Conservation (phyloP, 192 early-diverging fungal species). For the Coemansia sp. region DNA sequence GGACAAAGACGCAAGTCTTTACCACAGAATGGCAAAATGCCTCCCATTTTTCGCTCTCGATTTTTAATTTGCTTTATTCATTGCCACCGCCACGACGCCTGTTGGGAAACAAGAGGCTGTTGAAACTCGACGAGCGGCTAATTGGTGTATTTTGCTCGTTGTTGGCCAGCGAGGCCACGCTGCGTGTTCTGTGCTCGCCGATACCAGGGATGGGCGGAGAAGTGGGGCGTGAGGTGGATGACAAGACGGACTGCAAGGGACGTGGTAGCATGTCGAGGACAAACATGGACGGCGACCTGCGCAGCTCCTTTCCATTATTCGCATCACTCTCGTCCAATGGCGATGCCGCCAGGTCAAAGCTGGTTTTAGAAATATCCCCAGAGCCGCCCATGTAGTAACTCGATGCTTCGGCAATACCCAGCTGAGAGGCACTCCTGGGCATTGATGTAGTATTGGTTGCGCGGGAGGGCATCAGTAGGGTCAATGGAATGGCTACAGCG, state of each 20-base stretch:
- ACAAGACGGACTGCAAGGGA: conserved; percentile 1
- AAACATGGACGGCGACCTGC: conserved; percentile 17
- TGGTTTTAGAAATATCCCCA: too few relatives aligned
- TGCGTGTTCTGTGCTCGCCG: not conserved
- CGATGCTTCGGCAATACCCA: conserved; percentile 4
- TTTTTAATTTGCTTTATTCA: not conserved
- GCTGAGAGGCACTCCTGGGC: not conserved
- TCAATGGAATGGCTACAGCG: not conserved
- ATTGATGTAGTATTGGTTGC: not conserved
- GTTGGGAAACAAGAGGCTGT: conserved; percentile 13
- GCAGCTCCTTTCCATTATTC: not conserved
- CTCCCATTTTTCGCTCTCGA: too few relatives aligned
- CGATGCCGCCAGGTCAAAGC: too few relatives aligned
- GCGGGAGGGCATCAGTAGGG: not conserved
- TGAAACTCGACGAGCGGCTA: conserved; percentile 26
- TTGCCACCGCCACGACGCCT: conserved; percentile 10
- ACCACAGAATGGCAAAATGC: too few relatives aligned
- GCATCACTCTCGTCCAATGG: not conserved
- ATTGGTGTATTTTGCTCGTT: conserved; percentile 6
- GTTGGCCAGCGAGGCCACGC: conserved; percentile 1
- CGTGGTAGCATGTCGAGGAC: conserved; percentile 18
- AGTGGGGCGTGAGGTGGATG: not conserved
- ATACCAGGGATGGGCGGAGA: not conserved
- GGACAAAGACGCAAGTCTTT: too few relatives aligned
- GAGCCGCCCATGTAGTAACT: not conserved